Percentiles rank a stretch among this genome's conserved stretches.
Conservation (phyloP, 768 basidiomycete genomes). For the Rhizopogon sp. region DNA sequence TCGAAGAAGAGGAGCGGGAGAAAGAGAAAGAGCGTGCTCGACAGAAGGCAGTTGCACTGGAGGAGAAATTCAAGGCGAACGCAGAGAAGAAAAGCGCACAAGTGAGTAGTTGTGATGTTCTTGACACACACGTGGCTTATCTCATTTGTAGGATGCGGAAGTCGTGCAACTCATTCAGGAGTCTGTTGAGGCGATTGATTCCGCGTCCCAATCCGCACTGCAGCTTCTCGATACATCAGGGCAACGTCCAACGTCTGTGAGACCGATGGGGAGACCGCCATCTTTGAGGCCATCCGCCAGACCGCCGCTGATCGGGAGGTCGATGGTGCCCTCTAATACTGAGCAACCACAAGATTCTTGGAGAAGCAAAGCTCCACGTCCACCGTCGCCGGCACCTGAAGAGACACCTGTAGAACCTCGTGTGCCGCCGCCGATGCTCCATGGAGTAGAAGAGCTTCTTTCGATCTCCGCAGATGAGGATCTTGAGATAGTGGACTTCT, state of each 20-base stretch:
- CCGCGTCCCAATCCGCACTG: slow-evolving; percentile 7
- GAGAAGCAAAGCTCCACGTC: slow-evolving; percentile 42
- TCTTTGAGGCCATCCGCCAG: slow-evolving; percentile 27
- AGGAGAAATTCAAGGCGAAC: slow-evolving; percentile 53
- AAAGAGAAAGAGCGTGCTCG: slow-evolving; percentile 76
- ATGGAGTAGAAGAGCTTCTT: slow-evolving; percentile 32
- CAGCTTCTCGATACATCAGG: slow-evolving; percentile 3
- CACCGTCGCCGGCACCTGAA: slow-evolving; percentile 20
- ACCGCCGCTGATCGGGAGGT: slow-evolving; percentile 13
- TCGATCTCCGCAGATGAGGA: slow-evolving; percentile 48
- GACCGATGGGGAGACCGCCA: slow-evolving; percentile 26
- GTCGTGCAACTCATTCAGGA: slow-evolving; percentile 43
- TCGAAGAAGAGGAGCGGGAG: slow-evolving; percentile 81
- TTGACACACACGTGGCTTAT: slow-evolving; percentile 13
- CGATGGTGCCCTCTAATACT: slow-evolving; percentile 9
- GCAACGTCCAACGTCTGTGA: slow-evolving; percentile 6
- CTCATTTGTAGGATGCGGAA: slow-evolving; percentile 27
- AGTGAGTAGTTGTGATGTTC: slow-evolving; percentile 8
- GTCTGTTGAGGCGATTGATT: slow-evolving; percentile 40
- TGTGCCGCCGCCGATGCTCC: slow-evolving; percentile 28
- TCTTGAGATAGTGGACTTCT: slow-evolving; percentile 78
- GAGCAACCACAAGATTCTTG: slow-evolving; percentile 43
- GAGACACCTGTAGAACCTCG: slow-evolving; percentile 30
- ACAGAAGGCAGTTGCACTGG: slow-evolving; percentile 73
- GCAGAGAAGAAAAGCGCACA: slow-evolving; percentile 13